Conservation (phyloP, 177 flowering plant species). For the Vitis hybrid region DNA sequence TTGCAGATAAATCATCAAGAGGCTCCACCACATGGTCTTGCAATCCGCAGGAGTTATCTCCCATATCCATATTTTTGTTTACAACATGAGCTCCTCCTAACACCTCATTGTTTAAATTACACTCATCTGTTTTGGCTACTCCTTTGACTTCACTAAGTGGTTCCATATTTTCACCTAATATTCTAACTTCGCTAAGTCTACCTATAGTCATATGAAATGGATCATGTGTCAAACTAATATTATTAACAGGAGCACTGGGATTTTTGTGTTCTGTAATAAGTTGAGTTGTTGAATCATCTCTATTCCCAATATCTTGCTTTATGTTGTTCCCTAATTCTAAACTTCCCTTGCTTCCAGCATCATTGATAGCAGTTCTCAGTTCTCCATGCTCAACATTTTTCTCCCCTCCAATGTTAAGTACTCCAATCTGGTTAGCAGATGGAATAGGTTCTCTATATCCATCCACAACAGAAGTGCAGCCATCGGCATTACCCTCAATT, state of each 20-base stretch:
- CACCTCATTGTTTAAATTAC: conserved; percentile 14
- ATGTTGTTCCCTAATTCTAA: conserved; percentile 11
- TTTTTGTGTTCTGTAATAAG: conserved; percentile 14
- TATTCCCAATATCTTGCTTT: conserved; percentile 13
- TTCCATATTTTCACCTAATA: conserved; percentile 20
- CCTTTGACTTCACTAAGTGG: conserved; percentile 16
- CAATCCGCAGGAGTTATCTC: conserved; percentile 13
- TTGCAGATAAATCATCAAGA: conserved; percentile 22
- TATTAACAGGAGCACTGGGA: conserved; percentile 4
- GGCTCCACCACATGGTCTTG: conserved; percentile 23
- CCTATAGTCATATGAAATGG: conserved; percentile 31
- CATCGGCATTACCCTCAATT: conserved; percentile 20
- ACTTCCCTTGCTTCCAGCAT: conserved; percentile 12
- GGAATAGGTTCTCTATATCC: conserved; percentile 11
- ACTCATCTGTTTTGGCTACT: conserved; percentile 6
- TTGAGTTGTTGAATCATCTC: conserved; percentile 15
- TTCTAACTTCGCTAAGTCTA: conserved; percentile 20
- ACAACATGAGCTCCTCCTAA: conserved; percentile 17
- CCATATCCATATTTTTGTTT: conserved; percentile 13
- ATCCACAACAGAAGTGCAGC: conserved; percentile 10
- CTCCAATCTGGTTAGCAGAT: conserved; percentile 17
- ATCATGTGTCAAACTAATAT: conserved; percentile 25
- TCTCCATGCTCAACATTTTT: conserved; percentile 13
- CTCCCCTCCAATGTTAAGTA: conserved; percentile 11
- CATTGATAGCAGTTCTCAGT: conserved; percentile 16